A percentile compares a stretch with the other conserved stretches of the same genome.
Conservation (phyloP, 192 early-diverging fungal species). For the Coemansia sp. region DNA sequence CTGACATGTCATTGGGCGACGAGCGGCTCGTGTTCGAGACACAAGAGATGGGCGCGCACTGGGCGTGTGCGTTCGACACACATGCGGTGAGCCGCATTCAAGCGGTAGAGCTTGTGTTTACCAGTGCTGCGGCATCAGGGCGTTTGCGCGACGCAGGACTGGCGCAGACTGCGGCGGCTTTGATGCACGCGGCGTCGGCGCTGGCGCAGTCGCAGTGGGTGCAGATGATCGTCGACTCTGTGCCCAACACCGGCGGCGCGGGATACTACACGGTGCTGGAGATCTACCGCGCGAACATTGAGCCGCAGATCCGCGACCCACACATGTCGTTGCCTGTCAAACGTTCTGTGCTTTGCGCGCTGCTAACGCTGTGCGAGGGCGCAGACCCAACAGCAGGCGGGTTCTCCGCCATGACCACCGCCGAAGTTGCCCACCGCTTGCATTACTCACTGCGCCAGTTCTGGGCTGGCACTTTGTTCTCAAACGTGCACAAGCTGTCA, state of each 20-base stretch:
- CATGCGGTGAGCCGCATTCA: constrained; percentile 24
- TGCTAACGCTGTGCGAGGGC: constrained; percentile 46
- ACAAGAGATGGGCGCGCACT: constrained; percentile 17
- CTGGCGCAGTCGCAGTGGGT: constrained; percentile 38
- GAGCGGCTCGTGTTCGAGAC: constrained; percentile 20
- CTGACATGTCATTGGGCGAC: background rate
- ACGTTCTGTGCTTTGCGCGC: constrained; percentile 33
- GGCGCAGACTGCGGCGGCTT: constrained; percentile 13
- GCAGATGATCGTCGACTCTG: constrained; percentile 18
- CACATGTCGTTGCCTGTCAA: constrained; percentile 26
- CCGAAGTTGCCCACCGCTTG: constrained; percentile 46
- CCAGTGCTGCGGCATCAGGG: constrained; percentile 29
- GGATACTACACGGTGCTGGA: constrained; percentile 26
- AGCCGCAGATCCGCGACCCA: constrained; percentile 27
- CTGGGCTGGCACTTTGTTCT: constrained; percentile 25
- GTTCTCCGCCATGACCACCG: constrained; percentile 52
- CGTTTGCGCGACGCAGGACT: constrained; percentile 17
- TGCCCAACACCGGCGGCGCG: constrained; percentile 6
- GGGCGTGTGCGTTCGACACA: constrained; percentile 22
- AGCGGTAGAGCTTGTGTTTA: constrained; percentile 43
- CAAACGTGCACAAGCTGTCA: constrained; percentile 2
- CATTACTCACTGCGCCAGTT: constrained; percentile 25
- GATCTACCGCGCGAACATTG: constrained; percentile 44
- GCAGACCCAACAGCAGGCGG: constrained; percentile 27
- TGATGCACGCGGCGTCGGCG: constrained; percentile 22